Evolutionary conservation across 768 basidiomycete species (phyloP), one percentile per base, ranked within the genome.

Genomic region (Russula earlei): DNA sequence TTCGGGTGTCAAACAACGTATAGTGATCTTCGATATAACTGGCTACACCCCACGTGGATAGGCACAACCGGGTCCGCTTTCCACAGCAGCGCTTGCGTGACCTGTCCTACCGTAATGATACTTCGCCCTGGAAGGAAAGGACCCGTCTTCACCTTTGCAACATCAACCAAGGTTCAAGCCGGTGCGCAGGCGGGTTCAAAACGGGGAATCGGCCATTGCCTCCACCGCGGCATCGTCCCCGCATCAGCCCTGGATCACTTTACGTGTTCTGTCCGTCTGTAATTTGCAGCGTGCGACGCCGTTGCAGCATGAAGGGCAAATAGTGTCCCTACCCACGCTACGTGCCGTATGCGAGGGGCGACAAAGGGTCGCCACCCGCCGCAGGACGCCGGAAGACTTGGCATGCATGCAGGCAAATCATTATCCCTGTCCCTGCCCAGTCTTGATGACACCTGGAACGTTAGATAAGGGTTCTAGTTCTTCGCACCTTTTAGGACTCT

Each of bases 21-120:
- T 29, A 24, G 29, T 33, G 46, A 54, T 25, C 22, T 42, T n/a
- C 43, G 9, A 17, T 24, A n/a, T 36, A 20, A 24, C 7, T 40
- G 15, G 31, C 46, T 54, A 48, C 41, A 24, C 54, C 54, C 19
- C 46, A 54, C 33, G 31, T 41, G 46, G 46, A 48, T 41, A 46
- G 19, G 4, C 15, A 27, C 19, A 7, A 36, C 37, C 31, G 15
- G 19, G 19, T 12, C 19, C 40, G 40, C 1, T n/a, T 17, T n/a
- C 43, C 4, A 24, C 37, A 20, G 14, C 29, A 7, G 38, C 29
- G 27, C 2, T 31, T 19, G 25, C 33, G 33, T 52, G 27, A 45
- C 17, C 24, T 14, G 42, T 24, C 2, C 15, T 54, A 34, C 20
- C 52, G 36, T 31, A 45, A 46, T 29, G 36, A 38, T 25, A 1